A percentile compares a stretch with the other conserved stretches of the same genome.
These are phyloP conservation scores for Apiotrichum akiyoshidainum DNA, from an alignment of 1,284 basidiomycete species.

Conservation along the genomic window DNA sequence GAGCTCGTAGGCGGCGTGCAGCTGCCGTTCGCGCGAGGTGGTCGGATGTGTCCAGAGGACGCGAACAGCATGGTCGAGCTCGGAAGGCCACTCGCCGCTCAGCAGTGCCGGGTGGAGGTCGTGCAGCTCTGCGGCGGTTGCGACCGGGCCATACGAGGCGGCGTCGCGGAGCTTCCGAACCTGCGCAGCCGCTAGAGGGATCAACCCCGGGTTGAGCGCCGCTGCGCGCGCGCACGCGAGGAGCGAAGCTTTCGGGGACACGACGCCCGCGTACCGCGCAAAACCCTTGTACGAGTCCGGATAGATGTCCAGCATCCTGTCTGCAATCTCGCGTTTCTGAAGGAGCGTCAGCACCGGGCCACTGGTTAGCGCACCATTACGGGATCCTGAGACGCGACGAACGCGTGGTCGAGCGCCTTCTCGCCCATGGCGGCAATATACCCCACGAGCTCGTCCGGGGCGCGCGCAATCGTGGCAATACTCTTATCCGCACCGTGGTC, in stretches of 20 bases:
- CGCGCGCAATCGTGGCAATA: constrained; percentile 16
- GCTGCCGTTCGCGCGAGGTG: constrained; percentile 14
- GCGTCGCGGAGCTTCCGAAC: constrained; percentile 12
- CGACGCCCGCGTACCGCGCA: constrained; percentile 56
- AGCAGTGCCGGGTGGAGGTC: constrained; percentile 28
- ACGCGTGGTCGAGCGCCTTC: constrained; percentile 49
- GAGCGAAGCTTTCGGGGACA: constrained; percentile 57
- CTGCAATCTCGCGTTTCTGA: constrained; percentile 32
- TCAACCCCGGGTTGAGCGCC: constrained; percentile 48
- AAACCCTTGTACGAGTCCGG: constrained; percentile 55
- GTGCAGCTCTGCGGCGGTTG: constrained; percentile 53
- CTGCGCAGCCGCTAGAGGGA: background rate
- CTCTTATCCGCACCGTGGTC: constrained; percentile 55
- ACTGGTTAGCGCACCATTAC: background rate
- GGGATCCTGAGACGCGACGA: constrained; percentile 14
- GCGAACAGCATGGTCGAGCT: constrained; percentile 40
- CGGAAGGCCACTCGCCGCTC: constrained; percentile 52
- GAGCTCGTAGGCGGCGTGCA: constrained; percentile 52
- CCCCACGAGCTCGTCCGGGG: constrained; percentile 52
- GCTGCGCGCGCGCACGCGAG: constrained; percentile 57
- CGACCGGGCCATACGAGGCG: constrained; percentile 53
- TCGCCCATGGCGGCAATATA: constrained; percentile 49
- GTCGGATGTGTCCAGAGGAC: constrained; percentile 19
- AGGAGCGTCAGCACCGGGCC: background rate
- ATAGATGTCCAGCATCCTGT: constrained; percentile 42